Evolutionary conservation across 768 basidiomycete species (phyloP), one percentile per base, ranked within the genome.

Genomic region (Gelatoporia subvermispora): DNA sequence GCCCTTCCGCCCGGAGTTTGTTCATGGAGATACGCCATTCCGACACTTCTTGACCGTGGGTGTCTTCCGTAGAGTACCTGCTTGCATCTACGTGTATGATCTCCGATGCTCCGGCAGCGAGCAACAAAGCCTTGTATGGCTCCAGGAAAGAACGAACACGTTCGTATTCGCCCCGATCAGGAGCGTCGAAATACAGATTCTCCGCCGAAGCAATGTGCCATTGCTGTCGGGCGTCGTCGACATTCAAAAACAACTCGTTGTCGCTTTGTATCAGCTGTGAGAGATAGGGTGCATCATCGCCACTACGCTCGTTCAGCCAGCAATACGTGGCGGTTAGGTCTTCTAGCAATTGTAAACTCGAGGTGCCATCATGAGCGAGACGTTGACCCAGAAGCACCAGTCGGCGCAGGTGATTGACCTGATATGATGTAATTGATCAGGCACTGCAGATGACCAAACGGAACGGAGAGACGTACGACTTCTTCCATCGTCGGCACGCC

Each of bases 321-420:
- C 56, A 38, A 59, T 78, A 78, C 7, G 77, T 77, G 31, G 61
- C 59, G 41, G 59, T 60, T 17, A 77, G 55, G 50, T 77, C 75
- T 3, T 58, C 46, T 1, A 73, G 51, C 3, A 78, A 49, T 20
- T 59, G 60, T 5, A 36, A 35, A 44, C 68, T 53, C 1, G 47
- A 35, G n/a, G 65, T 50, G 53, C 60, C 53, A 37, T 58, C 42
- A n/a, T 22, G 43, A 3, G 67, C 62, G 13, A 71, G 58, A 11
- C 62, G 48, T 1, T 55, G 48, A 0, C 65, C 63, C 1, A 77
- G 63, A 11, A 60, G 48, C n/a, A 47, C 54, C 1, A 78, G 64
- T 57, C 78, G 77, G 17, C 49, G 55, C 1, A 78, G 64, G 57
- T 78, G 76, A 1, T 62, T 59, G 1, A 76, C 65, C 77, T 78